Evolutionary conservation across 2,329 filamentous ascomycete genomes (phyloP).

Genomic region (Colletotrichum phormii): DNA sequence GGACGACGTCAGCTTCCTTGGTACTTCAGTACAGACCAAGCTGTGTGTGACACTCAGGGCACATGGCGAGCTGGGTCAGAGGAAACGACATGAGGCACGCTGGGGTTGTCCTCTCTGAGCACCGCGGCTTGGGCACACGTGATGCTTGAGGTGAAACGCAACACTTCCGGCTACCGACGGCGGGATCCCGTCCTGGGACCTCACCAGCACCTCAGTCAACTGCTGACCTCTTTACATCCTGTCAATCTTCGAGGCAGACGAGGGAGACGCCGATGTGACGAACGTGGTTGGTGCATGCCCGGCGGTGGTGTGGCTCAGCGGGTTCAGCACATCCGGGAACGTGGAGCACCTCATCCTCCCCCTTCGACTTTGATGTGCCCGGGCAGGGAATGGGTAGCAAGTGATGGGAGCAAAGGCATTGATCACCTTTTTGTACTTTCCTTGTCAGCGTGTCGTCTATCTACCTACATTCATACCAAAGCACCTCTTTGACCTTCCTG

Average conservation of each 20-base stretch:
- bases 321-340: constrained; percentile 27
- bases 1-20: background rate
- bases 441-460: background rate
- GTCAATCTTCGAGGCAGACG: background rate
- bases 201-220: background rate
- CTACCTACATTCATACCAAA: background rate
- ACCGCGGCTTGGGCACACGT: constrained; percentile 19
- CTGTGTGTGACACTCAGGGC: background rate
- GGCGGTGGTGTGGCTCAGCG: constrained; percentile 34
- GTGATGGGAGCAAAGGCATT: constrained; percentile 14
- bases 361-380: constrained; percentile 7
- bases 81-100: background rate
- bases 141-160: constrained; percentile 30
- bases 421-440: background rate
- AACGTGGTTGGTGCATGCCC: constrained; percentile 28
- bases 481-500: background rate
- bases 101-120: background rate
- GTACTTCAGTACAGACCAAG: background rate
- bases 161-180: constrained; percentile 26
- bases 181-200: background rate
- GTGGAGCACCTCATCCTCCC: constrained; percentile 3
- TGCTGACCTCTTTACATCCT: background rate
- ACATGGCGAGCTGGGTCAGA: background rate
- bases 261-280: constrained; percentile 9
- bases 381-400: constrained; percentile 9